A percentile compares a stretch with the other conserved stretches of the same genome.
phyloP scores from a whole-genome alignment of 441 rosid species.

The Pelargonium cotyledonis region DNA sequence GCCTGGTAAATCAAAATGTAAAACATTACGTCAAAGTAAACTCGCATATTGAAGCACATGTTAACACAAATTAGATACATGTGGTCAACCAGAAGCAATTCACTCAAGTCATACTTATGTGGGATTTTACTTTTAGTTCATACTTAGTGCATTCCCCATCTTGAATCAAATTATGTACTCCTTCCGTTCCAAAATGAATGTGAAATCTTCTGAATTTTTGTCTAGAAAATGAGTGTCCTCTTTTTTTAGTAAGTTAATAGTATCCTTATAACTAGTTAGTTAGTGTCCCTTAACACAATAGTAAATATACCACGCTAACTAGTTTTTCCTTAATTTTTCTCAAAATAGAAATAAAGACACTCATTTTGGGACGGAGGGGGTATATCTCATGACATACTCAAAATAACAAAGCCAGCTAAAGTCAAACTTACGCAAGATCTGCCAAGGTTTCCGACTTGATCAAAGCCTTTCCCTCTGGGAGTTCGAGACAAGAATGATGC shows the following conservation, averaged over 20 bases:
- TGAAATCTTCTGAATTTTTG: too few relatives aligned
- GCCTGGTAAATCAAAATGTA: constrained; percentile 36
- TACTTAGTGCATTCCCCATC: not conserved
- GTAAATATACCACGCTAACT: too few relatives aligned
- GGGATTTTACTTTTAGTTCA: not conserved
- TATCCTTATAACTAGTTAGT: too few relatives aligned
- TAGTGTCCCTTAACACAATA: too few relatives aligned
- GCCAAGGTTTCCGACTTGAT: constrained; percentile 65
- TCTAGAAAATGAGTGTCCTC: too few relatives aligned
- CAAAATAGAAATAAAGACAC: too few relatives aligned
- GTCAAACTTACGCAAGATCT: constrained; percentile 51
- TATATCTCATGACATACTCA: too few relatives aligned
- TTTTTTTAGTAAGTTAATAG: too few relatives aligned
- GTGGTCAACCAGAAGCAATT: not conserved
- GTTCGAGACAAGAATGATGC: constrained; percentile 77
- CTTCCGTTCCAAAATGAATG: too few relatives aligned
- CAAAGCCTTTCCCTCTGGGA: constrained; percentile 65
- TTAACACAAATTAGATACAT: not conserved
- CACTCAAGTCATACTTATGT: not conserved
- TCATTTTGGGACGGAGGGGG: too few relatives aligned
- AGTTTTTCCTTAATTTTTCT: too few relatives aligned
- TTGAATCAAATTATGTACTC: not conserved
- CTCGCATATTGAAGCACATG: not conserved
- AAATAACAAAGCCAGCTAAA: not conserved
- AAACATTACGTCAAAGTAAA: not conserved